phyloP scores from a whole-genome alignment of 129 eudicot genomes.

The Saposhnikovia divaricata region DNA sequence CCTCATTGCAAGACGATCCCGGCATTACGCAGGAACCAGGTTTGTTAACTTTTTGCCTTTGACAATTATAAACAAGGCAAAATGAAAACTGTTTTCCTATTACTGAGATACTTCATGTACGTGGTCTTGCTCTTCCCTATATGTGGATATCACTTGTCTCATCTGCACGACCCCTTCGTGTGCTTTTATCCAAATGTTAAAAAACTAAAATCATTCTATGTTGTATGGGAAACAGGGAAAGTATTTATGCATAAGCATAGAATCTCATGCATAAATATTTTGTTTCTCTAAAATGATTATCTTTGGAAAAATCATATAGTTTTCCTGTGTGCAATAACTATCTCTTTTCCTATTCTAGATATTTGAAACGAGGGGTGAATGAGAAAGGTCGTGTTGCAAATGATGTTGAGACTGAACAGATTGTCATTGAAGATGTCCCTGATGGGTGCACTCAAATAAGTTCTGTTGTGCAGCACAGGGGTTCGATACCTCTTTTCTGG shows the following conservation, averaged over 20 bases:
- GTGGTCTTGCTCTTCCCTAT: not conserved
- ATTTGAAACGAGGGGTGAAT: constrained; percentile 86
- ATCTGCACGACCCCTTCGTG: not conserved
- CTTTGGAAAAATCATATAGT: not conserved
- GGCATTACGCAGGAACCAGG: constrained; percentile 99
- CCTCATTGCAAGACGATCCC: constrained; percentile 95
- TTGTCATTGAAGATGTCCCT: constrained; percentile 75
- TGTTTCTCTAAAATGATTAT: not conserved
- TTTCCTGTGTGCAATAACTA: not conserved
- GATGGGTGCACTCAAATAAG: constrained; percentile 57
- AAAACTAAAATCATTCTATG: not conserved
- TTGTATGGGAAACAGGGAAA: not conserved
- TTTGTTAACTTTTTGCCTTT: constrained; percentile 7
- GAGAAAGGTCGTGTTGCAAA: constrained; percentile 96
- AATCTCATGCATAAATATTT: not conserved
- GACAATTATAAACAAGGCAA: not conserved
- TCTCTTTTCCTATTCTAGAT: constrained; percentile 34
- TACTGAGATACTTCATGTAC: not conserved
- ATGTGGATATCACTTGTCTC: not conserved
- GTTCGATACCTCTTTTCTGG: constrained; percentile 97
- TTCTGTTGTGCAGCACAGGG: constrained; percentile 92
- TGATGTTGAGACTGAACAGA: constrained; percentile 98
- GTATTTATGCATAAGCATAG: not conserved
- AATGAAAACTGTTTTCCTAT: not conserved
- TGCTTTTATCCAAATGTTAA: not conserved